Evolutionary conservation across 176 grass and related monocot species (phyloP).

Genomic region (Paspalum vaginatum): DNA sequence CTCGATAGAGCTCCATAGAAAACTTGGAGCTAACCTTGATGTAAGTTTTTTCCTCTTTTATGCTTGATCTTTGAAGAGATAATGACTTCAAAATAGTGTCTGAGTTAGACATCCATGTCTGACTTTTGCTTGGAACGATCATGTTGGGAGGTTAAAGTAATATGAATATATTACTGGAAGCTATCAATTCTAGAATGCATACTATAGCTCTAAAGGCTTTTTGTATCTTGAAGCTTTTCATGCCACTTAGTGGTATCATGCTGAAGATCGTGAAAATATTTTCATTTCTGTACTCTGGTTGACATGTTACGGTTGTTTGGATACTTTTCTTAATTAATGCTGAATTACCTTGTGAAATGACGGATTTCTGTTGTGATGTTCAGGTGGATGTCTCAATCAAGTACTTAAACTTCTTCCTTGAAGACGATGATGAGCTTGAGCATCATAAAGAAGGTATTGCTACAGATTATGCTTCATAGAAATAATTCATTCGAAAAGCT

Average conservation of each 20-base stretch:
- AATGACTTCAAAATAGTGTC: neutral
- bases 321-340: neutral
- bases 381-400: slow-evolving; percentile 95
- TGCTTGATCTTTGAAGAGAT: slow-evolving; percentile 10
- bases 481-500: slow-evolving; percentile 21
- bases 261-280: neutral
- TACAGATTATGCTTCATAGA: slow-evolving; percentile 2
- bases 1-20: slow-evolving; percentile 79
- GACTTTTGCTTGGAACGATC: neutral
- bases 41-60: slow-evolving; percentile 21
- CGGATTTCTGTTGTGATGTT: slow-evolving; percentile 35
- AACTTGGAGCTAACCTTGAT: slow-evolving; percentile 93
- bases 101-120: neutral
- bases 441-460: slow-evolving; percentile 78
- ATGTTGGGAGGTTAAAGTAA: neutral
- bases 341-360: neutral
- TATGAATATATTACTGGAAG: neutral
- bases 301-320: slow-evolving; percentile 5
- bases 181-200: neutral
- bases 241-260: neutral
- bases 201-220: neutral
- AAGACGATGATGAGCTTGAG: slow-evolving; percentile 81
- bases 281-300: neutral
- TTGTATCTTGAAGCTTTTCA: slow-evolving; percentile 1
- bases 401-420: slow-evolving; percentile 97